Evolutionary conservation across 2,329 filamentous ascomycete genomes (phyloP).

Genomic region (Colletotrichum limetticola): DNA sequence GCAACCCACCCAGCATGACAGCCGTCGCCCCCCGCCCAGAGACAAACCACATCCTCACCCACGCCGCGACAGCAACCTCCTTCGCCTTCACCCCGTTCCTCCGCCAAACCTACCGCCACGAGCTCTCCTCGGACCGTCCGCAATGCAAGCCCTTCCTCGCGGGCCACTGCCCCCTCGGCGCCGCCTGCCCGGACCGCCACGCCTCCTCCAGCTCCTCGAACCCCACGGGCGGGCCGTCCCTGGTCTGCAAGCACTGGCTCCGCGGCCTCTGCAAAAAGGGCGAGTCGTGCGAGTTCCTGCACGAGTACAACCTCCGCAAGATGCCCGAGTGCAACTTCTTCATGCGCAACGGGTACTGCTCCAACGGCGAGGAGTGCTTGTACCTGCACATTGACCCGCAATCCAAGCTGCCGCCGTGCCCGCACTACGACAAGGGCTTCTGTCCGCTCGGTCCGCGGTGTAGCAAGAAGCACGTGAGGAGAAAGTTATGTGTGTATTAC

Average conservation of each 20-base stretch:
- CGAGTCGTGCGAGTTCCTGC: slow-evolving; percentile 94
- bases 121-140: slow-evolving; percentile 80
- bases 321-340: slow-evolving; percentile 99
- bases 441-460: slow-evolving; percentile 90
- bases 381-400: slow-evolving; percentile 91
- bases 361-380: slow-evolving; percentile 95
- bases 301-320: slow-evolving; percentile 97
- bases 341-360: slow-evolving; percentile 91
- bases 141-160: slow-evolving; percentile 87
- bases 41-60: slow-evolving; percentile 64
- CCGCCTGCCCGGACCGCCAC: slow-evolving; percentile 88
- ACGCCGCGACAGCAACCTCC: slow-evolving; percentile 66
- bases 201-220: slow-evolving; percentile 55
- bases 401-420: slow-evolving; percentile 81
- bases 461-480: slow-evolving; percentile 87
- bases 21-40: slow-evolving; percentile 39
- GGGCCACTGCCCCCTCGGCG: slow-evolving; percentile 87
- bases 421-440: slow-evolving; percentile 94
- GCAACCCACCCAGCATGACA: slow-evolving; percentile 38
- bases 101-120: slow-evolving; percentile 84
- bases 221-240: slow-evolving; percentile 68
- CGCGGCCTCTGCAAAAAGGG: slow-evolving; percentile 98
- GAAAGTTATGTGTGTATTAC: slow-evolving; percentile 85
- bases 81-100: slow-evolving; percentile 92
- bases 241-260: slow-evolving; percentile 99